These are phyloP conservation scores for Talaromyces wortmannii DNA, from an alignment of 495 filamentous ascomycete genomes.

Conservation along the genomic window DNA sequence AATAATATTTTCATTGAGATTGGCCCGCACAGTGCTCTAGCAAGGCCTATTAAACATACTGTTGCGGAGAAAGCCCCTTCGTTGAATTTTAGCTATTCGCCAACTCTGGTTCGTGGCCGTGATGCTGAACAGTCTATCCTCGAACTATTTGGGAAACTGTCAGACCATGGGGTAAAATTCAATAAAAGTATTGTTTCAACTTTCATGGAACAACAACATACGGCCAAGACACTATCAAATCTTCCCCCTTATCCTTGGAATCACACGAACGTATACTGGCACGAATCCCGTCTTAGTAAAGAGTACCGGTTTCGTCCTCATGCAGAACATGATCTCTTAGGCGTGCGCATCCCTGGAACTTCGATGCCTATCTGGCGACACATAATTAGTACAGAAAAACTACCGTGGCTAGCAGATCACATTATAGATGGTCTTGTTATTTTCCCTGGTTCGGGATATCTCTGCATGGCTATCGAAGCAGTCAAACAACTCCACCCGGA, in stretches of 20 bases:
- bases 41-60: constrained; percentile 28
- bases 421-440: constrained; percentile 12
- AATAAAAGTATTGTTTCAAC: neutral
- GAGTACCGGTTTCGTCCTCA: constrained; percentile 5
- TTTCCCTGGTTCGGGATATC: constrained; percentile 35
- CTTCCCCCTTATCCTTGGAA: constrained; percentile 37
- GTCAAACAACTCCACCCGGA: constrained; percentile 12
- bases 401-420: constrained; percentile 19
- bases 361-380: no score
- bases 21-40: constrained; percentile 42
- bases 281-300: constrained; percentile 12
- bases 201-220: neutral
- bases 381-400: no score
- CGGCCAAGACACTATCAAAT: constrained; percentile 9
- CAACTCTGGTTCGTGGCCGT: neutral
- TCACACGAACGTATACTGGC: constrained; percentile 16
- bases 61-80: no score
- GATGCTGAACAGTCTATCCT: neutral
- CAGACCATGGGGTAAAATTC: neutral
- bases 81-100: neutral
- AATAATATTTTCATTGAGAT: constrained; percentile 35
- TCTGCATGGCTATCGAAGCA: constrained; percentile 43
- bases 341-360: no score
- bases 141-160: neutral
- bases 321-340: constrained; percentile 15